Base-by-base conservation (phyloP, 2,329 filamentous ascomycete species). In the Fusarium marasasianum region DNA sequence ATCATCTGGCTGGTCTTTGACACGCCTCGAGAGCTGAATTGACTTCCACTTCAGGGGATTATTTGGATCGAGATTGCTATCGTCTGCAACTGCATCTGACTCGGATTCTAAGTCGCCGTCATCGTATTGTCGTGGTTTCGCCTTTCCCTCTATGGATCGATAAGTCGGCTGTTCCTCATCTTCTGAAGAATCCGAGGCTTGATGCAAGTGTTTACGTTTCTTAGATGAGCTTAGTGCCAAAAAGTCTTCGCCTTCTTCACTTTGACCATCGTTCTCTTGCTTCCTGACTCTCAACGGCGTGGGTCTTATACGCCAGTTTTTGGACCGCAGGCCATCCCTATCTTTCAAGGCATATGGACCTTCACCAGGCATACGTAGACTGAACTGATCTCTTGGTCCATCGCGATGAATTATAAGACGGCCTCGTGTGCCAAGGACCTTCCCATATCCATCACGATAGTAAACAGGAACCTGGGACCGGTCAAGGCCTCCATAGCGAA, bases 401-500 rank as follows among this genome's bases (percentile, higher is more conserved):
- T 91, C 88, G 44, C 89, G 88, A 77, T 96, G 91, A 66, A 98
- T 93, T 64, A 88, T 88, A 64, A 92, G 85, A 50, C 87, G 85
- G 5, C 84, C 83, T 4, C 85, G 80, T 0, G 92, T 84, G 0
- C 95, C 96, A 18, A 98, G 81, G 3, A 98, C 85, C 65, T 86
- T 87, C 6, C 94, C 94, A 63, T 86, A 85, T 20, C 94, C 93
- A 69, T 85, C 84, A 11, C 94, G 91, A 69, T 87, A 87, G 79
- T 97, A 98, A 6, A 83, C 77, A 1, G 95, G 94, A 17, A 97
- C 83, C 61, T 88, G 89, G 73, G 93, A 93, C 41, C 89, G 90
- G 79, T 98, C 91, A 44, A 93, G 87, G 35, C 89, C 88, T 5
- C 93, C 94, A 80, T 95, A 98, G 33, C 88, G 88, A 50, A 92